These are phyloP conservation scores for Candolleomyces efflorescens DNA, from an alignment of 768 basidiomycete species.

Conservation along the genomic window DNA sequence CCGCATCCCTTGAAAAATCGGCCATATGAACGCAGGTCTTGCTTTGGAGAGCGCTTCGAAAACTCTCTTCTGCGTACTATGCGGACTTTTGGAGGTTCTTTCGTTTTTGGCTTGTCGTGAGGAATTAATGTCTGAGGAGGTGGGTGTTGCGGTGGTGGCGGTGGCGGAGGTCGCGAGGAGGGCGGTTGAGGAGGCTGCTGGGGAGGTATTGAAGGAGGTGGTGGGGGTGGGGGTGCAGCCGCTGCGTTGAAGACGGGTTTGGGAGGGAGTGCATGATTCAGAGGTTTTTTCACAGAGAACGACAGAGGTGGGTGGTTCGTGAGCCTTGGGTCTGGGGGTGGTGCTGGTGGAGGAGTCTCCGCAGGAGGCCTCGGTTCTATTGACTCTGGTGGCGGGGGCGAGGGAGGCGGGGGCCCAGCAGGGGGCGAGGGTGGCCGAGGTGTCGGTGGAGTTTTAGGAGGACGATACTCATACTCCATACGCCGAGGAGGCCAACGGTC, in stretches of 20 bases:
- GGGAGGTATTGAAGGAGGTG: conserved; percentile 1
- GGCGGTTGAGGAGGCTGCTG: not conserved
- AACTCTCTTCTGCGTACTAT: conserved; percentile 31
- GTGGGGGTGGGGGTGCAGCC: conserved; percentile 8
- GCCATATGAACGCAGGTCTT: conserved; percentile 68
- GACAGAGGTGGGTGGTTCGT: conserved; percentile 14
- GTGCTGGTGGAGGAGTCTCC: conserved; percentile 18
- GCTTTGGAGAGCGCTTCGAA: conserved; percentile 46
- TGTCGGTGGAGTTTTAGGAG: conserved; percentile 14
- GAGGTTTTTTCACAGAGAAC: not conserved
- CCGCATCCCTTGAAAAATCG: conserved; percentile 68
- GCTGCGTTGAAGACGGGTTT: not conserved
- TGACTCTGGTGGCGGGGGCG: conserved; percentile 14
- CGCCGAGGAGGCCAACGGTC: conserved; percentile 19
- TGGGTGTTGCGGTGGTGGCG: not conserved
- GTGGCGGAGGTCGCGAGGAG: not conserved
- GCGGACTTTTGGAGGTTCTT: conserved; percentile 20
- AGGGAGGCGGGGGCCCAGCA: conserved; percentile 12
- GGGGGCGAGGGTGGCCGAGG: conserved; percentile 9
- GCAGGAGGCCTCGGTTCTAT: conserved; percentile 27
- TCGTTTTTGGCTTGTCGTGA: too few species aligned
- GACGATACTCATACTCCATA: conserved; percentile 18
- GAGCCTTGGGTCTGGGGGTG: conserved; percentile 21
- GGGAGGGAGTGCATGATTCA: conserved; percentile 23
- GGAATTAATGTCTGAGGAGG: not conserved